These are phyloP conservation scores for Sophora flavescens DNA, from an alignment of 306 rosid genomes.

Conservation along the genomic window DNA sequence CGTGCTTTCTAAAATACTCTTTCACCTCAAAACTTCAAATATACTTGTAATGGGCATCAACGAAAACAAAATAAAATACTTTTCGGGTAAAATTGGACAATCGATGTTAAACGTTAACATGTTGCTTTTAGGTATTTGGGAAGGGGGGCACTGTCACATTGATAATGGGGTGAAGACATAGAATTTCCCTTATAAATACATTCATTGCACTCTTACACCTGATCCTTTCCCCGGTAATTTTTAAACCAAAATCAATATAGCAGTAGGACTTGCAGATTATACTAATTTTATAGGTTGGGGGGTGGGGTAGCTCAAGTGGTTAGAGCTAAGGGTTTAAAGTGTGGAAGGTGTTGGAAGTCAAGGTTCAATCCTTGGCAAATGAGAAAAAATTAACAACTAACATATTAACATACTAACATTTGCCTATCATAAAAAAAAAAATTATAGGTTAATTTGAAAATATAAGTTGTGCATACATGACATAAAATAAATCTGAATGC, in stretches of 20 bases:
- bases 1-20: background rate
- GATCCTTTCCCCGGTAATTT: background rate
- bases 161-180: constrained; percentile 19
- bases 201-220: background rate
- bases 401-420: too few species aligned
- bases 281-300: constrained; percentile 32
- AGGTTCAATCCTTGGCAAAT: too few species aligned
- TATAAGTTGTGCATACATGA: constrained; percentile 33
- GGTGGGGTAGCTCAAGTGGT: too few species aligned
- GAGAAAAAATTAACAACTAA: too few species aligned
- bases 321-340: too few species aligned
- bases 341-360: too few species aligned
- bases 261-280: constrained; percentile 2
- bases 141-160: background rate
- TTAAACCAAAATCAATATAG: constrained; percentile 25
- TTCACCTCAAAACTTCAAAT: constrained; percentile 31
- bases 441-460: constrained; percentile 32
- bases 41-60: constrained; percentile 13
- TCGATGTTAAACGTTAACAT: background rate
- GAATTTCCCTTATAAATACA: constrained; percentile 20
- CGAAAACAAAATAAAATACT: background rate
- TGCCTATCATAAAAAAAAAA: too few species aligned
- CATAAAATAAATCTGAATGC: constrained; percentile 33
- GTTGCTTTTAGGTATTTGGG: constrained; percentile 6
- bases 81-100: background rate